These are phyloP conservation scores for Coemansia sp. DNA, from an alignment of 192 early-diverging fungal genomes.

Conservation along the genomic window DNA sequence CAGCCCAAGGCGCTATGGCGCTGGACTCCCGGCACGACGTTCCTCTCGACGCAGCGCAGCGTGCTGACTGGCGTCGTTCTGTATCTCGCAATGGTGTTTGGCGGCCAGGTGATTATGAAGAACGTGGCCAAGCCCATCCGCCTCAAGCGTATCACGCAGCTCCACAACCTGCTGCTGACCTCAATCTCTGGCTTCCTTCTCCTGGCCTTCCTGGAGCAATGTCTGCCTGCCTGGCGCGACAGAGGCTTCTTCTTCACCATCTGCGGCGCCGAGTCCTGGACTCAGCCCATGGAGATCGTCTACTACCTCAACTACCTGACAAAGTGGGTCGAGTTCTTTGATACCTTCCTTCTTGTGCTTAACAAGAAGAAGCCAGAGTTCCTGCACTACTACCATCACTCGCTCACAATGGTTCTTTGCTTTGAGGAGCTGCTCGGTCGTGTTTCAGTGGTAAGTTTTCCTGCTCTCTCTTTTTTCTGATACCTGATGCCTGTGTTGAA, in stretches of 20 bases:
- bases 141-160: constrained; percentile 66
- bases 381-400: constrained; percentile 93
- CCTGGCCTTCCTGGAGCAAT: constrained; percentile 74
- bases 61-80: constrained; percentile 54
- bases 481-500: neutral
- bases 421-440: constrained; percentile 76
- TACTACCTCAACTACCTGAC: constrained; percentile 93
- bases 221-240: constrained; percentile 67
- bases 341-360: constrained; percentile 83
- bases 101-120: constrained; percentile 73
- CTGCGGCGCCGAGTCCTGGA: constrained; percentile 71
- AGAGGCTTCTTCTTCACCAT: constrained; percentile 75
- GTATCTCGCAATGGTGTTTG: constrained; percentile 83
- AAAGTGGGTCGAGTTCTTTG: constrained; percentile 91
- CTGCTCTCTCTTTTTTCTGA: neutral
- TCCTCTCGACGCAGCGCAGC: constrained; percentile 51
- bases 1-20: constrained; percentile 57
- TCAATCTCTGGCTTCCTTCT: constrained; percentile 73
- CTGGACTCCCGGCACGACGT: constrained; percentile 53
- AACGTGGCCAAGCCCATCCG: constrained; percentile 54
- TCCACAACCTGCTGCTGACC: constrained; percentile 82
- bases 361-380: constrained; percentile 89
- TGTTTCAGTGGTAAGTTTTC: constrained; percentile 74
- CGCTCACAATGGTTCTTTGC: constrained; percentile 87
- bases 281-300: constrained; percentile 74